Percentiles rank a stretch among this genome's conserved stretches.
These are phyloP conservation scores for Beta macrorhiza DNA, from an alignment of 179 eudicot genomes.

Conservation along the genomic window DNA sequence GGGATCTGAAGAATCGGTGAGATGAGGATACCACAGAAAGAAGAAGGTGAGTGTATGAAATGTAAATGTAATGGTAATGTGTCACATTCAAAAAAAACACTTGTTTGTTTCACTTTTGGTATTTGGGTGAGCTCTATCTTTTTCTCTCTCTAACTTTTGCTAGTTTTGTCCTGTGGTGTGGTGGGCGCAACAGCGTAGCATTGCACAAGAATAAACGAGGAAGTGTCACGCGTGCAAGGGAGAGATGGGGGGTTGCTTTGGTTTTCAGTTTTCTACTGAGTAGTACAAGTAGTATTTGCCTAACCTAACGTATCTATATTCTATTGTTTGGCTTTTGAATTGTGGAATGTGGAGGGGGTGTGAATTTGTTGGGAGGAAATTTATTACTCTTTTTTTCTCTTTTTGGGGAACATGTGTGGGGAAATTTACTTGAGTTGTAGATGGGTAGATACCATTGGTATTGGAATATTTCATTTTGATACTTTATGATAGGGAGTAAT, in stretches of 20 bases:
- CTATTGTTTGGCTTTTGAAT: too few relatives aligned
- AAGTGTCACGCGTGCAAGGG: conserved; percentile 17
- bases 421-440: too few relatives aligned
- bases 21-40: conserved; percentile 24
- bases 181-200: conserved; percentile 15
- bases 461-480: too few relatives aligned
- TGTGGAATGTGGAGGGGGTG: background rate
- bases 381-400: too few relatives aligned
- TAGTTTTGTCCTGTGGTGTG: conserved; percentile 20
- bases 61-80: background rate
- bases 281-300: too few relatives aligned
- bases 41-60: background rate
- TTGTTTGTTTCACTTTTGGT: background rate
- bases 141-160: conserved; percentile 8
- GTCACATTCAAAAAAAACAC: background rate
- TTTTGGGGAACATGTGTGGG: too few relatives aligned
- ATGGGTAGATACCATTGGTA: too few relatives aligned
- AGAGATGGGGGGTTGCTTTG: background rate
- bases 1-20: conserved; percentile 27
- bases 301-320: too few relatives aligned
- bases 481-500: too few relatives aligned
- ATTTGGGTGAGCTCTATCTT: background rate
- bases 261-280: too few relatives aligned
- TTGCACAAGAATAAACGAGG: background rate
- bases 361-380: too few relatives aligned